A percentile compares a stretch with the other conserved stretches of the same genome.
phyloP scores from a whole-genome alignment of 2,329 filamentous ascomycete species.

The Colletotrichum godetiae region DNA sequence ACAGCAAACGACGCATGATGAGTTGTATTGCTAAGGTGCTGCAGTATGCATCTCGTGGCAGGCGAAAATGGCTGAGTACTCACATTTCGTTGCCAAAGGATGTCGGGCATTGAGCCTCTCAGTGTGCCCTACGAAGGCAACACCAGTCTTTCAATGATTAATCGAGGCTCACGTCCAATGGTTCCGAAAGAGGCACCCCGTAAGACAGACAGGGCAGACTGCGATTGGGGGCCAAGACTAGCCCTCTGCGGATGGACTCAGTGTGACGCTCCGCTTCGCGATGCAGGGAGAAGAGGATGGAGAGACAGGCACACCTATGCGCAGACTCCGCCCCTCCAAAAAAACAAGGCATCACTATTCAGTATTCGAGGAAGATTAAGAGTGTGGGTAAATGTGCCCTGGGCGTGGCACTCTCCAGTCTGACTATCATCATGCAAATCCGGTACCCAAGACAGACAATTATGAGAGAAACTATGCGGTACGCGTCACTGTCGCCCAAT shows the following conservation, averaged over 20 bases:
- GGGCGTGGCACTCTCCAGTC: neutral
- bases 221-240: slow-evolving; percentile 1
- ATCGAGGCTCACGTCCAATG: neutral
- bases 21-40: neutral
- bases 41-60: neutral
- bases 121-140: neutral
- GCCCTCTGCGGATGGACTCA: neutral
- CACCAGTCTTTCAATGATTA: neutral
- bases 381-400: neutral
- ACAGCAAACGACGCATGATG: neutral
- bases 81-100: neutral
- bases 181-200: neutral
- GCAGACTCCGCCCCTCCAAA: slow-evolving; percentile 25
- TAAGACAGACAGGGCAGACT: neutral
- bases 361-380: neutral
- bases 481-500: neutral
- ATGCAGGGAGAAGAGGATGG: neutral
- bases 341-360: neutral
- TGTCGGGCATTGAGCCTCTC: neutral
- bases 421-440: slow-evolving; percentile 5
- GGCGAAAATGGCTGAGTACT: neutral
- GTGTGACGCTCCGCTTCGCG: slow-evolving; percentile 26
- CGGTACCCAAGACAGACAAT: neutral
- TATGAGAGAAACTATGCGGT: neutral
- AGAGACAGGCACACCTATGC: neutral